Evolutionary conservation across 108 stramenopile genomes (phyloP).

Genomic region (Conticribra weissflogii): DNA sequence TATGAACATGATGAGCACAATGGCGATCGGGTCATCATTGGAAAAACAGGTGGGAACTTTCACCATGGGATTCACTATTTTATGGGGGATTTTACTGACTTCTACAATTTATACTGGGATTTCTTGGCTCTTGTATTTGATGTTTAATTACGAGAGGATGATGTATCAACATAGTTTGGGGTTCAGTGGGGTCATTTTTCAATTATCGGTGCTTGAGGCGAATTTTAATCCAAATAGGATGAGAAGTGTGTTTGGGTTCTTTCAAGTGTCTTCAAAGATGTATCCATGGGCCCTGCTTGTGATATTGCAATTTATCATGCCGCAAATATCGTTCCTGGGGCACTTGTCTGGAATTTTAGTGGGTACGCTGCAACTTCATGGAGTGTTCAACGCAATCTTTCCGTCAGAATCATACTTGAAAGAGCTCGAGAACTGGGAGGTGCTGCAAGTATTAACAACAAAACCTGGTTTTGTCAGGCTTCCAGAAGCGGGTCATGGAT

Average conservation of each 20-base stretch:
- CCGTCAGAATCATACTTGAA: constrained; percentile 44
- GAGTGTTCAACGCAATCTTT: constrained; percentile 45
- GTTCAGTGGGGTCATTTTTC: constrained; percentile 86
- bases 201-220: constrained; percentile 78
- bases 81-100: constrained; percentile 67
- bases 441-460: constrained; percentile 13
- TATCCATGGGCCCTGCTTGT: constrained; percentile 86
- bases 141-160: constrained; percentile 53
- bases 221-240: constrained; percentile 47
- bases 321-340: constrained; percentile 73
- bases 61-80: constrained; percentile 47
- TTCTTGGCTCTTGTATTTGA: constrained; percentile 44
- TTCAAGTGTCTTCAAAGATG: constrained; percentile 63
- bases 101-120: constrained; percentile 59
- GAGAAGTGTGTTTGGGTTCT: constrained; percentile 73
- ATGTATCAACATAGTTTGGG: constrained; percentile 78
- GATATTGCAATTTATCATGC: constrained; percentile 79
- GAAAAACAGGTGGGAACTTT: constrained; percentile 80
- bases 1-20: constrained; percentile 89
- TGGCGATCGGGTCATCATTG: constrained; percentile 62
- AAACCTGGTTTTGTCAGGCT: constrained; percentile 21
- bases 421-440: constrained; percentile 26
- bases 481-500: constrained; percentile 27
- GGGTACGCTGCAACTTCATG: constrained; percentile 67
- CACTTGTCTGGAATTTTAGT: constrained; percentile 79